Evolutionary conservation across 345 rosid genomes (phyloP).

Genomic region (Nephelium lappaceum): DNA sequence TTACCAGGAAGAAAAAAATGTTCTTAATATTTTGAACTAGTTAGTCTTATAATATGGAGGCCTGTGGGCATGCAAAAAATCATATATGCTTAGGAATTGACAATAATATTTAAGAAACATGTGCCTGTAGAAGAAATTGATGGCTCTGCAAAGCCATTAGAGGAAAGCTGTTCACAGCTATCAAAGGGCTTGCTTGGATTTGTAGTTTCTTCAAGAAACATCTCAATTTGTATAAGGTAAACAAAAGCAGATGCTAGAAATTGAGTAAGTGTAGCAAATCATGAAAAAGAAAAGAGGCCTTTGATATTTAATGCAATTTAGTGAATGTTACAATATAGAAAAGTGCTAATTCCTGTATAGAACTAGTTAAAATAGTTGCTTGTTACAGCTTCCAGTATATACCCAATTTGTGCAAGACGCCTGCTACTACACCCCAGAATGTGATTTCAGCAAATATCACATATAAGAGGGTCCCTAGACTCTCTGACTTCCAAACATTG

Average conservation of each 20-base stretch:
- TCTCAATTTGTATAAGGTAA: too few species aligned
- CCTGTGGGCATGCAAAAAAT: too few species aligned
- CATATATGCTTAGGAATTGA: too few species aligned
- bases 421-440: conserved; percentile 59
- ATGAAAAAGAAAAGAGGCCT: neutral
- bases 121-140: too few species aligned
- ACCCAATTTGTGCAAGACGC: conserved; percentile 54
- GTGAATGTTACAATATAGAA: neutral
- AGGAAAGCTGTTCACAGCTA: too few species aligned
- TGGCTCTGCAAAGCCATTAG: too few species aligned
- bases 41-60: too few species aligned
- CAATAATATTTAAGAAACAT: too few species aligned
- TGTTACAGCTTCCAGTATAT: conserved; percentile 64
- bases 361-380: neutral
- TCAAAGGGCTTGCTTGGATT: too few species aligned
- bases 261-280: neutral
- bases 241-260: neutral
- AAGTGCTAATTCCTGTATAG: neutral
- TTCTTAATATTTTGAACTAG: too few species aligned
- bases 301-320: neutral
- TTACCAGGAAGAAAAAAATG: too few species aligned
- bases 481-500: conserved; percentile 57
- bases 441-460: conserved; percentile 60
- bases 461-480: conserved; percentile 52
- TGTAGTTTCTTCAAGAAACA: too few species aligned